Percentiles rank a stretch among this genome's conserved stretches.
phyloP scores from a whole-genome alignment of 345 rosid genomes.

The Isatis tinctoria region DNA sequence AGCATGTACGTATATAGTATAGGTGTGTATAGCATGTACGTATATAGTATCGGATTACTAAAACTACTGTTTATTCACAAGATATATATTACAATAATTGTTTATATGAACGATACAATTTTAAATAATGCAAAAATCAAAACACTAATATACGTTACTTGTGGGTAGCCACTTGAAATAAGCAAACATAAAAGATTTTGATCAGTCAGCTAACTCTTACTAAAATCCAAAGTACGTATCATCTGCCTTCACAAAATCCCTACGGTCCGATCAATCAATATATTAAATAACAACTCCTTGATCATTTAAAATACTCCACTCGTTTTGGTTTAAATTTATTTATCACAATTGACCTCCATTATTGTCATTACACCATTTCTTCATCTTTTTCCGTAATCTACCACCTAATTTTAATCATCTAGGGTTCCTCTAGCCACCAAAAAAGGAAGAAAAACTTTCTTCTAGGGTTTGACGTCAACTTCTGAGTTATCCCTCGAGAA shows the following conservation, averaged over 20 bases:
- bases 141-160: slow-evolving; percentile 11
- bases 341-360: slow-evolving; percentile 25
- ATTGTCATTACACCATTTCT: slow-evolving; percentile 14
- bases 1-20: neutral
- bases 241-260: slow-evolving; percentile 2
- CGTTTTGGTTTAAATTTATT: neutral
- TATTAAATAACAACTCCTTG: neutral
- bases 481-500: slow-evolving; percentile 4
- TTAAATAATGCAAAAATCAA: neutral
- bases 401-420: slow-evolving; percentile 35
- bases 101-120: neutral
- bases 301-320: slow-evolving; percentile 21
- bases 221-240: slow-evolving; percentile 24
- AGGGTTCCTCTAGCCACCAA: slow-evolving; percentile 32
- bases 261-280: slow-evolving; percentile 17
- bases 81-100: neutral
- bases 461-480: slow-evolving; percentile 29
- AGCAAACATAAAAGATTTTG: slow-evolving; percentile 13
- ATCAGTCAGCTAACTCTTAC: slow-evolving; percentile 32
- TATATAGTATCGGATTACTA: neutral
- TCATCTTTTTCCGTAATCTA: slow-evolving; percentile 18
- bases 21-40: neutral
- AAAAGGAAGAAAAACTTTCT: neutral
- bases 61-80: neutral
- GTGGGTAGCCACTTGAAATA: slow-evolving; percentile 27